Conservation (phyloP, 495 filamentous ascomycete species). For the Venustampulla echinocandica region DNA sequence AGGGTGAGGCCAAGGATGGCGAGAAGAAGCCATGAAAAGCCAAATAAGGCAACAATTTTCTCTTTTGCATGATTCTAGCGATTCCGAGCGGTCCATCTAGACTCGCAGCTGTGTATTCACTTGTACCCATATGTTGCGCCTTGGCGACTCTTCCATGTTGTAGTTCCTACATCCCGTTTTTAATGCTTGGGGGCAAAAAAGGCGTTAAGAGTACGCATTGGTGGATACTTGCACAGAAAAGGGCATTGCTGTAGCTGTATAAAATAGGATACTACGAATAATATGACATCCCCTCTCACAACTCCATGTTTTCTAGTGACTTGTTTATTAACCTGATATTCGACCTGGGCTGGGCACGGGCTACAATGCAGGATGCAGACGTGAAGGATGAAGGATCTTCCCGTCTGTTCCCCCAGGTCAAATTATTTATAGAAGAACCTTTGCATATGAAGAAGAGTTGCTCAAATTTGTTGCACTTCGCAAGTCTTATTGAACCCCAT, state of each 20-base stretch:
- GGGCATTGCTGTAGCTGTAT: conserved; percentile 22
- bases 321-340: neutral
- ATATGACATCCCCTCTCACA: conserved; percentile 25
- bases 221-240: conserved; percentile 18
- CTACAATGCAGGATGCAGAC: conserved; percentile 1
- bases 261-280: conserved; percentile 28
- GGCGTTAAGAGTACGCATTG: conserved; percentile 19
- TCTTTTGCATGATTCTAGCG: conserved; percentile 10
- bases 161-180: conserved; percentile 18
- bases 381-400: neutral
- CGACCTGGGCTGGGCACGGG: neutral
- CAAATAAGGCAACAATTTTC: conserved; percentile 8
- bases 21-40: conserved; percentile 55
- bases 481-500: neutral
- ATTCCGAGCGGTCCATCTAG: conserved; percentile 21
- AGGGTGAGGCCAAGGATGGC: conserved; percentile 44
- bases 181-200: conserved; percentile 24
- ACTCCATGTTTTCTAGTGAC: neutral
- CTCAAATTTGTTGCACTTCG: conserved; percentile 15
- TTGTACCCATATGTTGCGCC: conserved; percentile 24
- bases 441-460: neutral
- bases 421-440: neutral
- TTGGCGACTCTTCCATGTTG: conserved; percentile 25
- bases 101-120: conserved; percentile 17
- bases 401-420: neutral